A percentile compares a stretch with the other conserved stretches of the same genome.
Conservation (phyloP, 2,329 filamentous ascomycete species). For the Apiospora sp. region DNA sequence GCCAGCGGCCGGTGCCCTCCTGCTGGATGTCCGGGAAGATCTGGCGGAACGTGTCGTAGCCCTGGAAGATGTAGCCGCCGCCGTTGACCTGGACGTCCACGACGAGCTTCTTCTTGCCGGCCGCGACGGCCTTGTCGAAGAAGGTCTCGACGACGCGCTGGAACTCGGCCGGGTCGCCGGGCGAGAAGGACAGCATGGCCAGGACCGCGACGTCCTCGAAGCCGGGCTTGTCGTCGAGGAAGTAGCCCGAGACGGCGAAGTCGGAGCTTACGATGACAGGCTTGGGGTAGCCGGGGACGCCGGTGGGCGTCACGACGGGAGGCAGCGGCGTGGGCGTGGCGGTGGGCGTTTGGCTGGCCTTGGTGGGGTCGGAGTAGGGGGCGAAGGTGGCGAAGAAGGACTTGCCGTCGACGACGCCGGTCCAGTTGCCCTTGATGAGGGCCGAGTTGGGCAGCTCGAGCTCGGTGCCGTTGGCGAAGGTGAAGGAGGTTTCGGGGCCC, state of each 20-base stretch:
- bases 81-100: slow-evolving; percentile 64
- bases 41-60: slow-evolving; percentile 63
- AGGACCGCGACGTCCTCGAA: slow-evolving; percentile 44
- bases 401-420: slow-evolving; percentile 41
- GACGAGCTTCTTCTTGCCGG: slow-evolving; percentile 63
- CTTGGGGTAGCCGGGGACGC: slow-evolving; percentile 4
- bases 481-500: slow-evolving; percentile 47
- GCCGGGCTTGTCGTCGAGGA: slow-evolving; percentile 40
- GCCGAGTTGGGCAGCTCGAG: slow-evolving; percentile 44
- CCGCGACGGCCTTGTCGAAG: slow-evolving; percentile 46
- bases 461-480: slow-evolving; percentile 49
- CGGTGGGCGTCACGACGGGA: not conserved
- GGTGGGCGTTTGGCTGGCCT: slow-evolving; percentile 20
- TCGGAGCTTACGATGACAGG: slow-evolving; percentile 40
- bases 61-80: slow-evolving; percentile 61
- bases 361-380: slow-evolving; percentile 32
- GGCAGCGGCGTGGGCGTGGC: slow-evolving; percentile 21
- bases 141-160: slow-evolving; percentile 43
- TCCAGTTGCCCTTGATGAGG: slow-evolving; percentile 45
- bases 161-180: slow-evolving; percentile 40
- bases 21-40: slow-evolving; percentile 58
- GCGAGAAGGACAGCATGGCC: slow-evolving; percentile 40
- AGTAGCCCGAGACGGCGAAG: slow-evolving; percentile 43
- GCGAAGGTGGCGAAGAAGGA: slow-evolving; percentile 42
- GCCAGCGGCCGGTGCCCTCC: slow-evolving; percentile 50